Percentiles rank a stretch among this genome's conserved stretches.
Conservation (phyloP, 805 yeast genomes). For the Ogataea paraovalis region DNA sequence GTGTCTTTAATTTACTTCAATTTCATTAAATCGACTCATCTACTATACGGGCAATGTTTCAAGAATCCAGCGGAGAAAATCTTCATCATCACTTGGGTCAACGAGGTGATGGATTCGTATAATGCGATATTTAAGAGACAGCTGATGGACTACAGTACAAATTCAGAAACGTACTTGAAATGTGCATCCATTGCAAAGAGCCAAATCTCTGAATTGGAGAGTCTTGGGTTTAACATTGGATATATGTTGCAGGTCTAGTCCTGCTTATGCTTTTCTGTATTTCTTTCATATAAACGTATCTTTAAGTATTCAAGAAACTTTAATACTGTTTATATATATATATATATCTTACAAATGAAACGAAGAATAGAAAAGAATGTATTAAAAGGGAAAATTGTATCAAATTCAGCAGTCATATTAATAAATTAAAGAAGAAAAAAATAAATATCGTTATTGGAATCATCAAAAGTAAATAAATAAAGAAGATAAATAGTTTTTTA, state of each 20-base stretch:
- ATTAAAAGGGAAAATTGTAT: neutral
- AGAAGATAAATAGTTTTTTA: neutral
- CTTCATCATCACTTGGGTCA: conserved; percentile 70
- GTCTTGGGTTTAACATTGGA: conserved; percentile 70
- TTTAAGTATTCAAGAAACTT: too few relatives aligned
- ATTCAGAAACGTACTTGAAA: conserved; percentile 47
- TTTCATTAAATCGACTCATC: conserved; percentile 53
- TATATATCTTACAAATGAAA: neutral
- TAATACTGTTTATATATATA: too few relatives aligned
- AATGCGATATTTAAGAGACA: conserved; percentile 61
- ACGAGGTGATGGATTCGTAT: conserved; percentile 57
- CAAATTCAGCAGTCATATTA: too few relatives aligned
- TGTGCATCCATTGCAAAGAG: conserved; percentile 51
- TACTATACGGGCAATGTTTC: conserved; percentile 51
- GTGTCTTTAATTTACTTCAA: conserved; percentile 61
- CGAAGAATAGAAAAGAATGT: neutral
- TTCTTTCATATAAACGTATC: too few relatives aligned
- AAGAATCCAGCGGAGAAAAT: conserved; percentile 17
- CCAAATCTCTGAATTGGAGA: conserved; percentile 60
- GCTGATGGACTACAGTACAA: conserved; percentile 55
- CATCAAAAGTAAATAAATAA: neutral
- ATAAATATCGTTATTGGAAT: neutral
- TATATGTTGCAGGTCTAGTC: conserved; percentile 41
- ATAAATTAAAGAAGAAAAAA: neutral
- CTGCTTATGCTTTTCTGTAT: neutral